These are phyloP conservation scores for Phytophthora fragariae DNA, from an alignment of 352 stramenopile species.

Conservation along the genomic window DNA sequence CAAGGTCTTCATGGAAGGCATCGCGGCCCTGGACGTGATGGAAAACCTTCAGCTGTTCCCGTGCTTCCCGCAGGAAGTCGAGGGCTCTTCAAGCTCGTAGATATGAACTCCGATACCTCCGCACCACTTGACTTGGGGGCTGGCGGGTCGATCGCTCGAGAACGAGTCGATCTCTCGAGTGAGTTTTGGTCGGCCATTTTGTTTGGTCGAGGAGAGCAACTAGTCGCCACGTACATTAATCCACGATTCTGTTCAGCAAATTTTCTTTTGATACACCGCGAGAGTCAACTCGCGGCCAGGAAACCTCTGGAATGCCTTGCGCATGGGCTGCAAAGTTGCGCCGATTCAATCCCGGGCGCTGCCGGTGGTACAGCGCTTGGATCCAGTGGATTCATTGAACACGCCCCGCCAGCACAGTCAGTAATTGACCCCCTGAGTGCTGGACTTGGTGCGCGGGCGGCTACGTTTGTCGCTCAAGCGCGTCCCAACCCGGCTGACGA, in stretches of 20 bases:
- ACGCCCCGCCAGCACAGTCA: no score
- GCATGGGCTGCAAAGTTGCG: conserved; percentile 6
- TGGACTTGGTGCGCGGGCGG: conserved; percentile 32
- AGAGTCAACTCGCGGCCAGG: background rate
- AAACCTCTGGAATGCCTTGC: background rate
- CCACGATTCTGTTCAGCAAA: conserved; percentile 14
- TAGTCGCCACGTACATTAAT: conserved; percentile 34
- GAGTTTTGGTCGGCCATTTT: conserved; percentile 1
- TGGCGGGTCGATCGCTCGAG: background rate
- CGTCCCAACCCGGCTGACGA: conserved; percentile 62
- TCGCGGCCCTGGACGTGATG: conserved; percentile 59
- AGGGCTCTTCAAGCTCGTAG: conserved; percentile 21
- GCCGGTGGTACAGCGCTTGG: no score
- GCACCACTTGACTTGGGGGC: background rate
- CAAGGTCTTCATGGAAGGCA: conserved; percentile 61
- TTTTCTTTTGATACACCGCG: conserved; percentile 1
- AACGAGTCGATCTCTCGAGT: background rate
- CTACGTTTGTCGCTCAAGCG: conserved; percentile 75
- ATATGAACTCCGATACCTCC: conserved; percentile 9
- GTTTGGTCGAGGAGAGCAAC: background rate
- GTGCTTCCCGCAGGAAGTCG: conserved; percentile 58
- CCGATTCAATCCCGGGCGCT: background rate
- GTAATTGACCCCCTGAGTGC: no score
- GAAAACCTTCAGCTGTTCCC: conserved; percentile 66
- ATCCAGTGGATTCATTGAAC: no score